Evolutionary conservation across 1,284 basidiomycete species (phyloP).

Genomic region (Boletus holoroseus): DNA sequence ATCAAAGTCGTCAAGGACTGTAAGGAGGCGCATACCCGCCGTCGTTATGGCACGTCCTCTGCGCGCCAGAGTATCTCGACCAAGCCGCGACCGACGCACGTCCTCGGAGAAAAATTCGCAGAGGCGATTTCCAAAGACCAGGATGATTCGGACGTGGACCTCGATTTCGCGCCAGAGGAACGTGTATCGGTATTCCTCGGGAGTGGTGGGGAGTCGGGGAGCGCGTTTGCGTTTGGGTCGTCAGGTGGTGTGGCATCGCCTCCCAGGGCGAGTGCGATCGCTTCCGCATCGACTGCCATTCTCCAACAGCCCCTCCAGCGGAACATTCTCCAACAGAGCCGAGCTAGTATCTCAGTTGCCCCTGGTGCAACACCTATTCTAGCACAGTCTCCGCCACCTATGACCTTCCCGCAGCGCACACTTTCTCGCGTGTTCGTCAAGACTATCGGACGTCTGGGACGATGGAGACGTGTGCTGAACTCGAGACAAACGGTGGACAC

Average conservation of each 20-base stretch:
- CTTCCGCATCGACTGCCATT: slow-evolving; percentile 32
- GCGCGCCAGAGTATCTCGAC: slow-evolving; percentile 32
- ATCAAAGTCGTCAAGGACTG: slow-evolving; percentile 78
- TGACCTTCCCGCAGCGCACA: slow-evolving; percentile 57
- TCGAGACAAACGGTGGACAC: slow-evolving; percentile 41
- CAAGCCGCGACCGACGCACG: slow-evolving; percentile 38
- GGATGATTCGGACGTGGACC: slow-evolving; percentile 65
- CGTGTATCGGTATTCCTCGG: slow-evolving; percentile 32
- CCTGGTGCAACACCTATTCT: slow-evolving; percentile 26
- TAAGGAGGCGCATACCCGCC: slow-evolving; percentile 58
- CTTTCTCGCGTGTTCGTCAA: slow-evolving; percentile 74
- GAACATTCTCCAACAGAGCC: slow-evolving; percentile 40
- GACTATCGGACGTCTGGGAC: slow-evolving; percentile 72
- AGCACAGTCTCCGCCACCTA: slow-evolving; percentile 38
- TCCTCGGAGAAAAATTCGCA: slow-evolving; percentile 58
- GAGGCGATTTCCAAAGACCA: slow-evolving; percentile 49
- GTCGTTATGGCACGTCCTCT: slow-evolving; percentile 28
- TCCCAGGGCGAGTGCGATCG: slow-evolving; percentile 23
- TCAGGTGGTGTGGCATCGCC: slow-evolving; percentile 18
- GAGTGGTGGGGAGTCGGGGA: slow-evolving; percentile 24
- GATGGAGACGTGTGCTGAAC: slow-evolving; percentile 76
- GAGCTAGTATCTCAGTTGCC: slow-evolving; percentile 29
- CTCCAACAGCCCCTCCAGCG: slow-evolving; percentile 37
- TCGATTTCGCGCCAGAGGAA: slow-evolving; percentile 54
- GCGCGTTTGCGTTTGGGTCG: slow-evolving; percentile 30